phyloP scores from a whole-genome alignment of 345 rosid genomes.

The Gossypium raimondii region DNA sequence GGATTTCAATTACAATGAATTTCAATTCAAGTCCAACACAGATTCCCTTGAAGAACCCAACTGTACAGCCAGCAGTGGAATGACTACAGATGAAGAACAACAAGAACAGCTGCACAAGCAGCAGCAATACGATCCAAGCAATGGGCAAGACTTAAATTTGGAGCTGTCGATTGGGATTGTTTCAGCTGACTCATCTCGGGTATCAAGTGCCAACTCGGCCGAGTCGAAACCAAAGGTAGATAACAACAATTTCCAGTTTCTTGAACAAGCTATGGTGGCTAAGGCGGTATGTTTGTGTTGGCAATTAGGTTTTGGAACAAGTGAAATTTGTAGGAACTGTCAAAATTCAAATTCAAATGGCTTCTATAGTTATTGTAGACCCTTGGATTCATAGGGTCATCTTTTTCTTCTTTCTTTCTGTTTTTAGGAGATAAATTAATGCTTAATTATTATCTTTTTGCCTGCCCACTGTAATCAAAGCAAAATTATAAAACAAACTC shows the following conservation, averaged over 20 bases:
- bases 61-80: slow-evolving; percentile 42
- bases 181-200: slow-evolving; percentile 13
- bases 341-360: slow-evolving; percentile 24
- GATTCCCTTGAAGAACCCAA: slow-evolving; percentile 41
- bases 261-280: slow-evolving; percentile 10
- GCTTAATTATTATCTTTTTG: neutral
- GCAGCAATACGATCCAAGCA: neutral
- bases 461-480: slow-evolving; percentile 7
- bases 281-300: slow-evolving; percentile 43
- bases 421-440: neutral
- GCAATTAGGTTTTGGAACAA: slow-evolving; percentile 37
- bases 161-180: slow-evolving; percentile 49
- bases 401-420: neutral
- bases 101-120: neutral
- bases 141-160: slow-evolving; percentile 32
- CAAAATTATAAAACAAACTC: neutral
- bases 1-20: slow-evolving; percentile 7
- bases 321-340: slow-evolving; percentile 40
- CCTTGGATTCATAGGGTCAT: slow-evolving; percentile 15
- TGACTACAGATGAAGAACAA: slow-evolving; percentile 51
- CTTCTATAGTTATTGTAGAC: slow-evolving; percentile 24
- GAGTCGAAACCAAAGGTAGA: slow-evolving; percentile 35
- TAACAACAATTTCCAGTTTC: neutral
- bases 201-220: slow-evolving; percentile 30
- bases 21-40: slow-evolving; percentile 21